Evolutionary conservation across 2,329 filamentous ascomycete genomes (phyloP).

Genomic region (Stemphylium lycopersici): DNA sequence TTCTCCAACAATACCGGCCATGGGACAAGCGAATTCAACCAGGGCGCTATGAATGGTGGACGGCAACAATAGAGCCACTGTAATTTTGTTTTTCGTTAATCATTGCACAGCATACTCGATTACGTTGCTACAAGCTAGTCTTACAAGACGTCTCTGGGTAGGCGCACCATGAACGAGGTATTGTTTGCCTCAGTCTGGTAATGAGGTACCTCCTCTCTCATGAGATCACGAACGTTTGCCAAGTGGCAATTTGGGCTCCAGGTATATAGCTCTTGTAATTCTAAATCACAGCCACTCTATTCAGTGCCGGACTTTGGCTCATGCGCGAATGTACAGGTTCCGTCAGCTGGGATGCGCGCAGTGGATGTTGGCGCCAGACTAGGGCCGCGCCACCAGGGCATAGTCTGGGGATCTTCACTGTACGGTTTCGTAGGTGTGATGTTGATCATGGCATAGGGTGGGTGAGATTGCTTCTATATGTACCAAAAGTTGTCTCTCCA

Average conservation of each 20-base stretch:
- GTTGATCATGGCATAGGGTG: neutral
- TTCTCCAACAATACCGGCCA: slow-evolving; percentile 33
- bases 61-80: slow-evolving; percentile 10
- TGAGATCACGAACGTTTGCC: neutral
- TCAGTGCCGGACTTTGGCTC: neutral
- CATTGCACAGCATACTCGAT: slow-evolving; percentile 5
- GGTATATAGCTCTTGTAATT: slow-evolving; percentile 1
- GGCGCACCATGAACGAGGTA: neutral
- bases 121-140: neutral
- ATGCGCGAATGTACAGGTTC: neutral
- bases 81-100: neutral
- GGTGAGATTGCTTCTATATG: too few relatives aligned
- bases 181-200: neutral
- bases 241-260: neutral
- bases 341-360: neutral
- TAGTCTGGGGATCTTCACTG: slow-evolving; percentile 7
- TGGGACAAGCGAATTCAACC: slow-evolving; percentile 45
- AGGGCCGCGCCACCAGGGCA: neutral
- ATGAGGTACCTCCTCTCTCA: neutral
- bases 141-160: neutral
- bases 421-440: slow-evolving; percentile 9
- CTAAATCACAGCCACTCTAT: neutral
- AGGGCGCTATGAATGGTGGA: slow-evolving; percentile 41
- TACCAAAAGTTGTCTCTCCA: neutral
- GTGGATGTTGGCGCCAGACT: neutral